Evolutionary conservation across 352 stramenopile species (phyloP), one percentile per base, ranked within the genome.

Genomic region (Phytophthora hybrid): DNA sequence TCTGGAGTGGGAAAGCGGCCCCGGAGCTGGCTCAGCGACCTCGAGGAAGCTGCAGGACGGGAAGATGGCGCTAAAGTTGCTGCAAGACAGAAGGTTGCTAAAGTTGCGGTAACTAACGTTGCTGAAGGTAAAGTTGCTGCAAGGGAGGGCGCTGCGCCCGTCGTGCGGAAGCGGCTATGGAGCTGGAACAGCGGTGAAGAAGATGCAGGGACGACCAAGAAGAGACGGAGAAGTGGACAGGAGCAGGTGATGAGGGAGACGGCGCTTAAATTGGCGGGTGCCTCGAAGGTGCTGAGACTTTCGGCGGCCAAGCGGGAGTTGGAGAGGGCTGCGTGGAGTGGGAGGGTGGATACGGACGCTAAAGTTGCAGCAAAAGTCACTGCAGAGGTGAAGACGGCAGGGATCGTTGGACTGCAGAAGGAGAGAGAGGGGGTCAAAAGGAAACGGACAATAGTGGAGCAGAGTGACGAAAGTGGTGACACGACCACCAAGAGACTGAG

Each of bases 41-140:
- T 4, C 11, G 21, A 52, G 44, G 18, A 49, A 23, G 44, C 44
- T 29, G 46, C 46, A 34, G 31, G 60, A 23, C 13, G 31, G 1
- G 18, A 51, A 37, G 31, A 66, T 23, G 60, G 21, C 14, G 18
- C 19, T 59, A 67, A 67, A 44, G 60, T 67, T 59, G 46, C 26
- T 57, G 13, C 44, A 56, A 41, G 46, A 37, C 29, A n/a, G n/a
- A 8, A 16, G 26, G 9, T 13, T 2, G 13, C 5, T 23, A 32
- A 60, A 47, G 54, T 49, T 49, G 54, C 44, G 8, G 47, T 2
- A 54, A 16, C 10, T 10, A 0, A n/a, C 23, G 18, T 23, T 19
- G 44, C 44, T n/a, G 9, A 14, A 54, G 8, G 7, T 54, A n/a
- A 54, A 26, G 47, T 31, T 54, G 47, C 47, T 54, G n/a, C 47